Evolutionary conservation across 306 rosid genomes (phyloP).

Genomic region (Fragaria nilgerrensis): DNA sequence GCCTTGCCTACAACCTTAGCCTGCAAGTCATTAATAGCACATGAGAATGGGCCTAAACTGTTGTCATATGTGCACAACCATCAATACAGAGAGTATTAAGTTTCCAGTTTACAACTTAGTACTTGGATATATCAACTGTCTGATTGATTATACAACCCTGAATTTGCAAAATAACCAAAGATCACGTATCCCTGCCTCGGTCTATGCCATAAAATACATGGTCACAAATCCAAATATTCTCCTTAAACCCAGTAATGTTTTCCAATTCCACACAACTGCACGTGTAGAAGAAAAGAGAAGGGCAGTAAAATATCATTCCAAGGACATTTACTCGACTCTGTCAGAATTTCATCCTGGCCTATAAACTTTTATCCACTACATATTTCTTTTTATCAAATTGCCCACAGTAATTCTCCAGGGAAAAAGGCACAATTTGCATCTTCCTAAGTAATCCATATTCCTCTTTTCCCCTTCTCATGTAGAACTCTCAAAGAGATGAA

Average conservation of each 20-base stretch:
- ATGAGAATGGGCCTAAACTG: conserved; percentile 11
- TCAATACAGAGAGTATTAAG: not conserved
- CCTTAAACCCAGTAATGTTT: not conserved
- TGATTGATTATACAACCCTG: not conserved
- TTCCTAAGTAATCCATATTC: not conserved
- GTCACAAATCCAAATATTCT: not conserved
- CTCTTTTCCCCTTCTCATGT: not conserved
- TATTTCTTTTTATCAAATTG: not conserved
- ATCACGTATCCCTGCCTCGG: not conserved
- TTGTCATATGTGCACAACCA: conserved; percentile 15
- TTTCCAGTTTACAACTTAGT: conserved; percentile 1
- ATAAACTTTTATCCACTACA: not conserved
- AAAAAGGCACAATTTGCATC: not conserved
- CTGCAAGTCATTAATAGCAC: conserved; percentile 35
- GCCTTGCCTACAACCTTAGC: conserved; percentile 71
- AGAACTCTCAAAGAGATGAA: not conserved
- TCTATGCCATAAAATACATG: not conserved
- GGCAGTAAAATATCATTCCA: not conserved
- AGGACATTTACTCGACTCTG: not conserved
- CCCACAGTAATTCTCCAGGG: not conserved
- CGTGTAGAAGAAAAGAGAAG: not conserved
- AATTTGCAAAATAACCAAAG: not conserved
- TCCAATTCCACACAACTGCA: not conserved
- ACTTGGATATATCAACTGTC: not conserved
- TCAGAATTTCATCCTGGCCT: not conserved